Percentiles rank a stretch among this genome's conserved stretches.
Evolutionary conservation across 257 asterid genomes (phyloP).

Genomic region (Echites panduratus): DNA sequence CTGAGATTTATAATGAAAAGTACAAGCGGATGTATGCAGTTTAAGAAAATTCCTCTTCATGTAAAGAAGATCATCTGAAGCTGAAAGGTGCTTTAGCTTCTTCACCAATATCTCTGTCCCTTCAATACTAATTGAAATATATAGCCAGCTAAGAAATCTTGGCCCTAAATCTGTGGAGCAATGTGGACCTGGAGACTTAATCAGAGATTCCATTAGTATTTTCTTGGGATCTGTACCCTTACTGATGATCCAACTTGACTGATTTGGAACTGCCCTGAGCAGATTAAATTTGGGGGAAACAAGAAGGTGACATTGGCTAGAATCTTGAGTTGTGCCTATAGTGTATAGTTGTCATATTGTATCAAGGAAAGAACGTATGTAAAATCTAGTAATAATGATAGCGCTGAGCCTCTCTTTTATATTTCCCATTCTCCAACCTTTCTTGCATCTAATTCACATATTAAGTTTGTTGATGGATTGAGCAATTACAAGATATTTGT

Average conservation of each 20-base stretch:
- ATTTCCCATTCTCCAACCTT: not conserved
- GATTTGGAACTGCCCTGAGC: not conserved
- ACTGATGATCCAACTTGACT: not conserved
- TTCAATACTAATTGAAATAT: not conserved
- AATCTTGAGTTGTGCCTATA: conserved; percentile 4
- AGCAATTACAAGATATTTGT: not conserved
- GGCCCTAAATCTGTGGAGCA: not conserved
- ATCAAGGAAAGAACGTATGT: not conserved
- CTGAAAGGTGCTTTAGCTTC: not conserved
- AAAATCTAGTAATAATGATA: conserved; percentile 3
- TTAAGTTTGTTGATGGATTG: not conserved
- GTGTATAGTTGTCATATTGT: conserved; percentile 2
- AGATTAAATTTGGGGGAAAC: not conserved
- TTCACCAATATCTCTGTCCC: not conserved
- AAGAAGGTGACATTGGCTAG: not conserved
- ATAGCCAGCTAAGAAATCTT: not conserved
- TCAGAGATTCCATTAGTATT: not conserved
- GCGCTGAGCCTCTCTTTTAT: not conserved
- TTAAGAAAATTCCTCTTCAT: conserved; percentile 17
- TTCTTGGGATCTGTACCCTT: not conserved
- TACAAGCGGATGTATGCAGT: conserved; percentile 87
- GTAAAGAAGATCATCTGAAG: not conserved
- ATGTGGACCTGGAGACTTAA: not conserved
- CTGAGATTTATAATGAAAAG: conserved; percentile 59
- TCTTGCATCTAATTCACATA: not conserved